Base-by-base conservation (phyloP, 129 eudicot genomes). In the Rutidosis leptorrhynchoides region DNA sequence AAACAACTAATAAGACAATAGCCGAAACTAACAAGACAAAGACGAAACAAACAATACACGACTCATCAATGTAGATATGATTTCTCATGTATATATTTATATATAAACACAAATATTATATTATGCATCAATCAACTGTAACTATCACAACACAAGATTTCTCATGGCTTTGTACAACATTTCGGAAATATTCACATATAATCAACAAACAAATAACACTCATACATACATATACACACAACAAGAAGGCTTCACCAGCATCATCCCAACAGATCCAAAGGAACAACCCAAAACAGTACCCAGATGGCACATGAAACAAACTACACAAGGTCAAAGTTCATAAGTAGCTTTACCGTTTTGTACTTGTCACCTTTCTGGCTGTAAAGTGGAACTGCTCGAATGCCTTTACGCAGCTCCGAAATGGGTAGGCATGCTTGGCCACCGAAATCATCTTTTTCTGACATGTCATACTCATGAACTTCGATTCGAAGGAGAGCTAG, bases 401-500 rank as follows among this genome's bases (percentile, higher is more conserved):
- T 88, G 17, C 98, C 98, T 48, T 74, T 79, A 70, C 87, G 82
- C 65, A 93, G 84, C 80, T 93, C 96, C 19, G 87, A 78, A 24
- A 93, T 76, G 0, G 98, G 98, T 9, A 88, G 80, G 73, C 95
- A 85, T 42, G 95, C 67, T 64, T 93, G 98, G 15, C 98, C 98
- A 28, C 84, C 98, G 70, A 93, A 93, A 64, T 93, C 96, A 45
- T 93, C 98, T 72, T 93, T 93, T 42, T 86, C 95, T 4, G 96
- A 85, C 87, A 85, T 81, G 73, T 93, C 95, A 59, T 88, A 83
- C 83, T 92, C 98, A 17, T 83, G 95, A 74, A 92, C 98, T 80
- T 92, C 91, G 29, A 92, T 66, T 20, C 98, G 81, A 57, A 92
- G 95, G 35, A 92, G 61, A 58, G 96, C 98, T 42, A 92, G 80